Percentiles rank a stretch among this genome's conserved stretches.
phyloP scores from a whole-genome alignment of 306 rosid species.

The Begonia loranthoides region DNA sequence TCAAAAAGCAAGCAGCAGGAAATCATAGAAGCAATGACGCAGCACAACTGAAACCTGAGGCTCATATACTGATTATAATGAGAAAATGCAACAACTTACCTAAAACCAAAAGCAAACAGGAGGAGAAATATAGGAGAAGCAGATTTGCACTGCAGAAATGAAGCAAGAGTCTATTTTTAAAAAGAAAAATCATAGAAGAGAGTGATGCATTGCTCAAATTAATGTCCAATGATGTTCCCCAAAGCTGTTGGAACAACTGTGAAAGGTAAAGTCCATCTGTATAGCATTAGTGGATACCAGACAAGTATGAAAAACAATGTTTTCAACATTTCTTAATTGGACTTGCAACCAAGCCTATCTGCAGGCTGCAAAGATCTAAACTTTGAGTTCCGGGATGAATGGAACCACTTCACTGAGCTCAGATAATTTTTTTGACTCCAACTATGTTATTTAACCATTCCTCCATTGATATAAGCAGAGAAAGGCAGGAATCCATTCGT shows the following conservation, averaged over 20 bases:
- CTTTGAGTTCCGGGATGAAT: conserved; percentile 23
- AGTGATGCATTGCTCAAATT: conserved; percentile 95
- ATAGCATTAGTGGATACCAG: conserved; percentile 98
- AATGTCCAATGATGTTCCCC: conserved; percentile 88
- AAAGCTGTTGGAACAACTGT: conserved; percentile 99
- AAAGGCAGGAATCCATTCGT: too few species aligned
- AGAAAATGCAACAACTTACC: conserved; percentile 45
- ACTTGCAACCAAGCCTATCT: conserved; percentile 55
- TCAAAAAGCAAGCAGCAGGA: too few species aligned
- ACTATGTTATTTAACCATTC: too few species aligned
- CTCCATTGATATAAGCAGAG: too few species aligned
- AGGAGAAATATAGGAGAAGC: conserved; percentile 95
- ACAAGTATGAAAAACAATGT: conserved; percentile 63
- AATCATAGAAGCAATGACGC: too few species aligned
- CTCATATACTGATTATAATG: too few species aligned
- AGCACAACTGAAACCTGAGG: too few species aligned
- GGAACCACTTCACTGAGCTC: too few species aligned
- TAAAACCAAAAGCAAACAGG: conserved; percentile 91
- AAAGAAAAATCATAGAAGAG: too few species aligned
- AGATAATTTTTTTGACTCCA: too few species aligned
- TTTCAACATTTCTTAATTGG: conserved; percentile 51
- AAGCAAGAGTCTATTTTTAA: too few species aligned
- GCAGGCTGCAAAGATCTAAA: conserved; percentile 23
- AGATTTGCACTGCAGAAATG: conserved; percentile 81
- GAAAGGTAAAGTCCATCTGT: conserved; percentile 99